Evolutionary conservation across 1,139 yeast genomes (phyloP).

Genomic region (Kluyveromyces sp.): DNA sequence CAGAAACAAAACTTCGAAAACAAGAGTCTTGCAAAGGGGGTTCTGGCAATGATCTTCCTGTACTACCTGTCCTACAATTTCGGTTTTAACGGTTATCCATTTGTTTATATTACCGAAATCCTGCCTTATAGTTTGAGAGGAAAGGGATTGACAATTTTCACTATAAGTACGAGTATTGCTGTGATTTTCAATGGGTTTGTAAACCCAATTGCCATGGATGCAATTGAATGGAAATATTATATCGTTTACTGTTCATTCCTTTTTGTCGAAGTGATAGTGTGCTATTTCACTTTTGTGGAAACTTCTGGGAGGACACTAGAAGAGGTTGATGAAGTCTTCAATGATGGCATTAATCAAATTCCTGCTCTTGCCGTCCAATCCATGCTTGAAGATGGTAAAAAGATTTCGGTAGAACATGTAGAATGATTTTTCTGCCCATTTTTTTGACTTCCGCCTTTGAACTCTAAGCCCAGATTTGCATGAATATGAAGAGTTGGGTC

Average conservation of each 20-base stretch:
- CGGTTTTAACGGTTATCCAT: conserved; percentile 32
- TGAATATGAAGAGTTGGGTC: too few species aligned
- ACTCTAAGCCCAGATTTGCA: too few species aligned
- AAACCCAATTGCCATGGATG: conserved; percentile 54
- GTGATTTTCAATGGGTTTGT: conserved; percentile 42
- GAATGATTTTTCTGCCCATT: background rate
- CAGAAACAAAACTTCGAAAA: conserved; percentile 25
- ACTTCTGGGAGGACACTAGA: conserved; percentile 49
- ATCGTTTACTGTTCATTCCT: conserved; percentile 43
- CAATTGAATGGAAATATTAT: conserved; percentile 54
- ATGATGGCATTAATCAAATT: conserved; percentile 25
- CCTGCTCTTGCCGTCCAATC: background rate
- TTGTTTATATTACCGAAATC: conserved; percentile 35
- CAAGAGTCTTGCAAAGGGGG: conserved; percentile 31
- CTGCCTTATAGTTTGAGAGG: conserved; percentile 36
- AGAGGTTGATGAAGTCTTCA: conserved; percentile 45
- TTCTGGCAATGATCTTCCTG: conserved; percentile 36
- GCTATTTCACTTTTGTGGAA: conserved; percentile 43
- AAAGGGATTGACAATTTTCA: conserved; percentile 31
- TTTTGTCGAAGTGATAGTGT: conserved; percentile 36
- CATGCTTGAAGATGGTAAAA: background rate
- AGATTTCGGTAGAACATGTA: background rate
- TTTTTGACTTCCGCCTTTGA: too few species aligned
- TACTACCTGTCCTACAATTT: conserved; percentile 33
- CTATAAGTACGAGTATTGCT: conserved; percentile 30